Evolutionary conservation across 345 rosid species (phyloP).

Genomic region (Geranium rotundifolium): DNA sequence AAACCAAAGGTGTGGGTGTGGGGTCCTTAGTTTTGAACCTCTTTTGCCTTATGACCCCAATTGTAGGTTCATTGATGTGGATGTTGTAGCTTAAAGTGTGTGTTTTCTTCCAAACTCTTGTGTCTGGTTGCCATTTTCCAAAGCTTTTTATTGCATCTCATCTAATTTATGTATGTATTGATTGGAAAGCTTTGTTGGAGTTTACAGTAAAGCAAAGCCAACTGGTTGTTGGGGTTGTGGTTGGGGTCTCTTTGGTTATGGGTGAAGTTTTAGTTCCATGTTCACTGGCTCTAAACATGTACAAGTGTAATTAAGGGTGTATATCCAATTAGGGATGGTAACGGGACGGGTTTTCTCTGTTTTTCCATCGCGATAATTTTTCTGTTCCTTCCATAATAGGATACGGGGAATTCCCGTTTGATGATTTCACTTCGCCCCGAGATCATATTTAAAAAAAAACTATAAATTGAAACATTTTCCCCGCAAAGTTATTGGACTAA

Average conservation of each 20-base stretch:
- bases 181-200: neutral
- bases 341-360: too few species aligned
- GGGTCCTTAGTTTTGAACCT: neutral
- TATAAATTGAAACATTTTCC: too few species aligned
- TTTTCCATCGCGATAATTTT: too few species aligned
- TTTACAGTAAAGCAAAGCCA: neutral
- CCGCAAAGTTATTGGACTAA: too few species aligned
- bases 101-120: neutral
- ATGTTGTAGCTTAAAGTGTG: neutral
- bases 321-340: too few species aligned
- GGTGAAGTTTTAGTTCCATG: neutral
- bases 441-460: too few species aligned
- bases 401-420: too few species aligned
- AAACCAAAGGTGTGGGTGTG: neutral
- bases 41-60: neutral
- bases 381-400: too few species aligned
- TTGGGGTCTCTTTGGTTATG: neutral
- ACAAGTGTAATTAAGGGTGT: neutral
- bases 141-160: neutral
- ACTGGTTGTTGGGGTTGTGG: neutral
- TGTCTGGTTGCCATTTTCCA: neutral
- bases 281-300: neutral
- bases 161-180: neutral
- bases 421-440: too few species aligned
- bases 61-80: neutral